Evolutionary conservation across 2,329 filamentous ascomycete species (phyloP), one percentile per base, ranked within the genome.

Genomic region (Lomentospora prolificans): DNA sequence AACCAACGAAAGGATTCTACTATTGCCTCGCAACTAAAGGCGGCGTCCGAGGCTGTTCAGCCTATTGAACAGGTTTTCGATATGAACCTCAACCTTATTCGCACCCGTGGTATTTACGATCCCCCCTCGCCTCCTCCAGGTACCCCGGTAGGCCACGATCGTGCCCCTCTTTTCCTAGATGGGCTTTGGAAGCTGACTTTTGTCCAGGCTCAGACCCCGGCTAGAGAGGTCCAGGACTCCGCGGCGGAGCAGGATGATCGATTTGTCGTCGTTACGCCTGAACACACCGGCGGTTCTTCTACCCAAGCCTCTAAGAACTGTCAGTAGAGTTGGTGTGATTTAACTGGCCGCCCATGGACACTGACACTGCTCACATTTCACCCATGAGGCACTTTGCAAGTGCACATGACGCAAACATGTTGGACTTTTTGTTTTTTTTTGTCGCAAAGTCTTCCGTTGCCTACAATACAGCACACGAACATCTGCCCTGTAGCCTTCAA

Each of bases 1-100:
- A 91, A 91, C 65, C 88, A 92, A 69, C 83, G 86, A 63, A 92
- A 92, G 67, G 81, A 85, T 55, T 77, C 75, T n/a, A 84, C 82
- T 1, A 83, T 89, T n/a, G 71, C 90, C 22, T 75, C 80, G 56
- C 79, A 80, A 57, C 82, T 92, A 68, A 77, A 84, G 61, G 68
- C 76, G 54, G 82, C 80, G 17, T 90, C 87, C 0, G 75, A 78
- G 60, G 74, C 76, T 2, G 81, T 90, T 31, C 77, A 81, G 57
- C 79, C 84, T 7, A 80, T 70, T 0, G 87, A 90, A 69, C 71
- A 81, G 22, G 80, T 90, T 51, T 86, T 85, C 71, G 75, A 77
- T 31, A 64, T 72, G 2, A 70, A 76, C 33, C 72, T 81, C 17
- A 69, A 76, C 48, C 66, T 81, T 9, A 72, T 78, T 62, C 73